Conservation (phyloP, 768 basidiomycete species). For the Porpolomopsis calyptriformis region DNA sequence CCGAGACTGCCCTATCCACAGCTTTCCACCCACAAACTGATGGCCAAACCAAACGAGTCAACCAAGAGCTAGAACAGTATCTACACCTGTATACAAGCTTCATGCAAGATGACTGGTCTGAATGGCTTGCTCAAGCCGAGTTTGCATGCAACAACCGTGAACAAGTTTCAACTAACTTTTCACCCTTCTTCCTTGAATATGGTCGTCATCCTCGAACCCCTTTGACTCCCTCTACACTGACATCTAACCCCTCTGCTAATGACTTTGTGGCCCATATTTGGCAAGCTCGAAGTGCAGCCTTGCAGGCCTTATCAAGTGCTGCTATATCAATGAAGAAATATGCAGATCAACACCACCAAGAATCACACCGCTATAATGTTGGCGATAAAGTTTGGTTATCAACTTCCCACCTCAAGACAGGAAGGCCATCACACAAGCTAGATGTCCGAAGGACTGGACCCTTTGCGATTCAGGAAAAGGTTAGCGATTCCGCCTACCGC, state of each 20-base stretch:
- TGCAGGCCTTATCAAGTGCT: background rate
- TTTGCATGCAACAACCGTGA: conserved; percentile 23
- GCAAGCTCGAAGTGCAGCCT: background rate
- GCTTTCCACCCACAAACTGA: background rate
- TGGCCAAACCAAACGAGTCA: background rate
- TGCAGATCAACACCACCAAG: too few species aligned
- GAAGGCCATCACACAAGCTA: conserved; percentile 13
- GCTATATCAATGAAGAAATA: background rate
- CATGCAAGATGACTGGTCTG: conserved; percentile 22
- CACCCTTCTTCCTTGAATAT: background rate
- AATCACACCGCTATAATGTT: conserved; percentile 12
- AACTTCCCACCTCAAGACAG: conserved; percentile 10
- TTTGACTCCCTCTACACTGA: background rate
- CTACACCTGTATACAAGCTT: conserved; percentile 18
- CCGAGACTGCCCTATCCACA: background rate
- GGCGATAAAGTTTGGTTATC: conserved; percentile 18
- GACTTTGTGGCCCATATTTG: background rate
- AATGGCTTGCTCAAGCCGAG: conserved; percentile 20
- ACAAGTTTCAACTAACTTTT: background rate
- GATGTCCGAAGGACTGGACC: conserved; percentile 17
- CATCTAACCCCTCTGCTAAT: background rate
- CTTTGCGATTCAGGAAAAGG: conserved; percentile 14
- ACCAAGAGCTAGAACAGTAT: conserved; percentile 8
- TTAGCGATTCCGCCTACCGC: conserved; percentile 11
- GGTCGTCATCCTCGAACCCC: background rate